Evolutionary conservation across 2,329 filamentous ascomycete genomes (phyloP).

Genomic region (Sphaerulina vaccinii): DNA sequence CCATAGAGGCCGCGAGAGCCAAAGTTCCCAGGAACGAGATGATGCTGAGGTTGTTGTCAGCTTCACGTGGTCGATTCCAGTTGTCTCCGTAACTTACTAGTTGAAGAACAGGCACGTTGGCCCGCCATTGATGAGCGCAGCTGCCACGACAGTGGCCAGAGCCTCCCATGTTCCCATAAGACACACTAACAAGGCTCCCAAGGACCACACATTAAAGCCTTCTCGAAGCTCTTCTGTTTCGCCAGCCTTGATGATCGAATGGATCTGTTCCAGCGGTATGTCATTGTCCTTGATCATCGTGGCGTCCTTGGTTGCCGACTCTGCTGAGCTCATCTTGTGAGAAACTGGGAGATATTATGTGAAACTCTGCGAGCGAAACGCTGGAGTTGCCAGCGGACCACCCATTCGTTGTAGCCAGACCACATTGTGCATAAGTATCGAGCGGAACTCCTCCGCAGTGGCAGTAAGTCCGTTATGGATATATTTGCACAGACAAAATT

Average conservation of each 20-base stretch:
- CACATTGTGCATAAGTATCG: too few species aligned
- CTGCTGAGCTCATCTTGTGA: background rate
- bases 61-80: too few species aligned
- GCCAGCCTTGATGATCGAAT: conserved; percentile 16
- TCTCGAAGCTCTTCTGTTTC: conserved; percentile 16
- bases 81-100: too few species aligned
- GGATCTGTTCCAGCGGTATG: conserved; percentile 14
- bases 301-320: conserved; percentile 1
- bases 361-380: too few species aligned
- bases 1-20: conserved; percentile 43
- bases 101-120: conserved; percentile 50
- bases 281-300: conserved; percentile 7
- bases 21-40: conserved; percentile 45
- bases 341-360: too few species aligned
- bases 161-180: conserved; percentile 56
- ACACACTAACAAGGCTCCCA: conserved; percentile 47
- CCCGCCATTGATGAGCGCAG: conserved; percentile 47
- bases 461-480: too few species aligned
- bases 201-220: conserved; percentile 40
- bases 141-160: conserved; percentile 47
- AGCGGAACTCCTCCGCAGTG: too few species aligned
- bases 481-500: too few species aligned
- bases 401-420: too few species aligned
- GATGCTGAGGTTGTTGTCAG: too few species aligned
- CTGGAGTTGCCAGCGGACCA: too few species aligned